Conservation (phyloP, 495 filamentous ascomycete genomes). For the Penicillium angulare region DNA sequence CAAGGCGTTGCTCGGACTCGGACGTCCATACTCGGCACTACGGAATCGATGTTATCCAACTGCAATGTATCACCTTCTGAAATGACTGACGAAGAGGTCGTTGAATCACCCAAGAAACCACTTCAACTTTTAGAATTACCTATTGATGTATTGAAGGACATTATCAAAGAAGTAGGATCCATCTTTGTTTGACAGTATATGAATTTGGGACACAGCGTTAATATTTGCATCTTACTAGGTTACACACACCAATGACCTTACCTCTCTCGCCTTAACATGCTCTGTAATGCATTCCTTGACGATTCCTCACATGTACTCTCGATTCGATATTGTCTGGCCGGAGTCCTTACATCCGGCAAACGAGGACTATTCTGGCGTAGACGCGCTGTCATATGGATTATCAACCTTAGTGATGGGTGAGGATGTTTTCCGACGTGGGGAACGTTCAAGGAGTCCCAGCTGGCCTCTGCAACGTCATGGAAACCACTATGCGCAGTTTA, state of each 20-base stretch:
- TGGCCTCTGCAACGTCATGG: constrained; percentile 53
- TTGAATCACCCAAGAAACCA: constrained; percentile 25
- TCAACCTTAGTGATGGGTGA: constrained; percentile 81
- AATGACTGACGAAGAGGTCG: neutral
- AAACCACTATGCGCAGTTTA: constrained; percentile 83
- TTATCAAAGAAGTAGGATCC: constrained; percentile 78
- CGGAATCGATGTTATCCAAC: constrained; percentile 1
- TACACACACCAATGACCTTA: constrained; percentile 84
- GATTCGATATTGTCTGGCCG: constrained; percentile 95
- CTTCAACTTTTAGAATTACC: constrained; percentile 76
- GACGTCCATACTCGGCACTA: constrained; percentile 8
- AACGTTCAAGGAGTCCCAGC: too few species aligned
- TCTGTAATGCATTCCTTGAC: constrained; percentile 79
- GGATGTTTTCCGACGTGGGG: constrained; percentile 61
- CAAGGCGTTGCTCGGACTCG: constrained; percentile 12
- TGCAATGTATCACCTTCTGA: too few species aligned
- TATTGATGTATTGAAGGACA: constrained; percentile 80
- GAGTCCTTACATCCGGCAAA: constrained; percentile 58
- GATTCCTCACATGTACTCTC: constrained; percentile 84
- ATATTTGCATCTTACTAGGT: constrained; percentile 54
- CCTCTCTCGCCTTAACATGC: constrained; percentile 77
- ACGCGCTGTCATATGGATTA: constrained; percentile 88
- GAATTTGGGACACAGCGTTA: constrained; percentile 5
- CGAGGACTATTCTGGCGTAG: constrained; percentile 72
- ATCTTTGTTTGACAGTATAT: neutral